Percentiles rank a stretch among this genome's conserved stretches.
These are phyloP conservation scores for Trichoderma asperelloides DNA, from an alignment of 495 filamentous ascomycete species.

Conservation along the genomic window DNA sequence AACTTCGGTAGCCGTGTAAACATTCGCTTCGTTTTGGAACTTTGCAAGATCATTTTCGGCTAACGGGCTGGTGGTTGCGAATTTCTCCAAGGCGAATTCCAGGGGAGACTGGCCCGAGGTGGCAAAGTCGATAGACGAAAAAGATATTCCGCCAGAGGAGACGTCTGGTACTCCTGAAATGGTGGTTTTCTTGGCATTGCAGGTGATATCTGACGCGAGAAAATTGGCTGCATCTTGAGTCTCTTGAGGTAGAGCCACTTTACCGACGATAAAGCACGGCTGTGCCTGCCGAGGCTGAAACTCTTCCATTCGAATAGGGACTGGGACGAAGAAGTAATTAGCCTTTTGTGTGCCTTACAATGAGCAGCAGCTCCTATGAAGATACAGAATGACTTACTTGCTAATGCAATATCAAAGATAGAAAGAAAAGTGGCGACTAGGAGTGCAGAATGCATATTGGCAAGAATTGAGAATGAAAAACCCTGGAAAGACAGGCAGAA, in stretches of 20 bases:
- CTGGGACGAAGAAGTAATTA: no score
- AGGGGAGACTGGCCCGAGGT: slow-evolving; percentile 27
- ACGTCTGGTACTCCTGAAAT: slow-evolving; percentile 36
- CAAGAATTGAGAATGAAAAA: no score
- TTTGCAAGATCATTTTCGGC: slow-evolving; percentile 27
- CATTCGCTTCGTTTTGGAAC: slow-evolving; percentile 35
- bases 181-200: slow-evolving; percentile 25
- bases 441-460: no score
- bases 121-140: slow-evolving; percentile 38
- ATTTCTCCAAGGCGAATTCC: slow-evolving; percentile 32
- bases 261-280: slow-evolving; percentile 37
- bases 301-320: no score
- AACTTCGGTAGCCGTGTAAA: slow-evolving; percentile 41
- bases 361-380: no score
- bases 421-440: no score
- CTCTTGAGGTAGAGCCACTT: slow-evolving; percentile 27
- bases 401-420: no score
- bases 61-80: slow-evolving; percentile 33
- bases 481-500: no score
- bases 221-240: slow-evolving; percentile 20
- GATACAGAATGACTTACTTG: no score
- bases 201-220: slow-evolving; percentile 29
- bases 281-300: background rate
- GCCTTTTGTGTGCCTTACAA: no score
- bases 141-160: slow-evolving; percentile 28